Percentiles rank a stretch among this genome's conserved stretches.
These are phyloP conservation scores for Thamnidium elegans DNA, from an alignment of 192 early-diverging fungal genomes.

Conservation along the genomic window DNA sequence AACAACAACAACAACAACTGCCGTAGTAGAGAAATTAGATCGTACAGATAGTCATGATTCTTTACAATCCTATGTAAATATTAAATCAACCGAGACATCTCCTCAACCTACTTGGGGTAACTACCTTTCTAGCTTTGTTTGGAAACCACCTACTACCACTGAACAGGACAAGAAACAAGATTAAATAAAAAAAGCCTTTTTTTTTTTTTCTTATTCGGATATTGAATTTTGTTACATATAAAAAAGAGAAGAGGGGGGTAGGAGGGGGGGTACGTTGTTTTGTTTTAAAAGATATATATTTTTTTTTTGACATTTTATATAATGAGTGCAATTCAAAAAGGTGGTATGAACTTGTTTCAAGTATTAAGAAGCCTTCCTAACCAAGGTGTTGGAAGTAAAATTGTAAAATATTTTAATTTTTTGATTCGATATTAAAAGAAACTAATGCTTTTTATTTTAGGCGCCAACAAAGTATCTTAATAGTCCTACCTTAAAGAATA, in stretches of 20 bases:
- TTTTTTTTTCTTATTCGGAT: background rate
- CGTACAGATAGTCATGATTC: slow-evolving; percentile 28
- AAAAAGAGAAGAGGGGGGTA: background rate
- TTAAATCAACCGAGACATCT: background rate
- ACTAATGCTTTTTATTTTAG: background rate
- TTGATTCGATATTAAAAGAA: too few relatives aligned
- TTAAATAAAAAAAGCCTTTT: background rate
- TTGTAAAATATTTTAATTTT: background rate
- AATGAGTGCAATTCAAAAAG: slow-evolving; percentile 7
- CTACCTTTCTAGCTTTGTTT: slow-evolving; percentile 14
- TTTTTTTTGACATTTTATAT: background rate
- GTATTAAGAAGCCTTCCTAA: slow-evolving; percentile 15
- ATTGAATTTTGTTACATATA: too few relatives aligned
- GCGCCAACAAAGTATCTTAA: slow-evolving; percentile 20
- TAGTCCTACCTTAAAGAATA: slow-evolving; percentile 15
- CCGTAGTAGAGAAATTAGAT: slow-evolving; percentile 1
- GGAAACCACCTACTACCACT: background rate
- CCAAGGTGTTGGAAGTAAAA: slow-evolving; percentile 16
- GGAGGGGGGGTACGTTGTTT: background rate
- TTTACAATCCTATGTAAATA: slow-evolving; percentile 21
- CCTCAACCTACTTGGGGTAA: slow-evolving; percentile 9
- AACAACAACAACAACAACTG: background rate
- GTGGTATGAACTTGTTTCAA: slow-evolving; percentile 15
- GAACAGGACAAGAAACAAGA: slow-evolving; percentile 8
- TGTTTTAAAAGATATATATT: background rate